Evolutionary conservation across 495 filamentous ascomycete genomes (phyloP).

Genomic region (Trypethelium eluteriae): DNA sequence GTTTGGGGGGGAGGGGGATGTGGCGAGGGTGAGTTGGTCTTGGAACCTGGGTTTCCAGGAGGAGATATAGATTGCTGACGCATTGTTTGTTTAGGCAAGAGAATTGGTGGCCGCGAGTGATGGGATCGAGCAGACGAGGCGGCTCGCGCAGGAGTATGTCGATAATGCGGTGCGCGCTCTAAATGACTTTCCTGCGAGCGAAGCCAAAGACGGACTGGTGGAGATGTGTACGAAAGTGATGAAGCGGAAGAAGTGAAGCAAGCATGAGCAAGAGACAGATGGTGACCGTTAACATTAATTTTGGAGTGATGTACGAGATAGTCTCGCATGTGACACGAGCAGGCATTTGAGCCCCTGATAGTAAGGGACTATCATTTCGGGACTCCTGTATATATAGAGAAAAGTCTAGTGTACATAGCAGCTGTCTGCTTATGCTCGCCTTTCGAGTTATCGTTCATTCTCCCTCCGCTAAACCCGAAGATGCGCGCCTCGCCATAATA

Average conservation of each 20-base stretch:
- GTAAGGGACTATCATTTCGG: background rate
- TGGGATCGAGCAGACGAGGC: constrained; percentile 83
- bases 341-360: background rate
- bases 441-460: no score
- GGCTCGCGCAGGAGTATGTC: constrained; percentile 80
- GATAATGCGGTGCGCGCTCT: constrained; percentile 82
- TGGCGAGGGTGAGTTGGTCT: constrained; percentile 56
- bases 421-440: background rate
- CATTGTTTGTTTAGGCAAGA: constrained; percentile 54
- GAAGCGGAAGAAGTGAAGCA: constrained; percentile 66
- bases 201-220: constrained; percentile 81
- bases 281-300: background rate
- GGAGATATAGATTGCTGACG: constrained; percentile 21
- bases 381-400: background rate
- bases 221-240: constrained; percentile 92
- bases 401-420: background rate
- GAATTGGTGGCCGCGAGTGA: constrained; percentile 73
- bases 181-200: constrained; percentile 73
- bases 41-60: background rate
- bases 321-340: background rate
- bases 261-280: background rate
- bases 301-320: background rate
- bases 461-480: no score
- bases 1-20: constrained; percentile 81
- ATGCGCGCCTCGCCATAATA: background rate